phyloP scores from a whole-genome alignment of 176 grass and related monocot genomes.

The bread wheat (Triticum aestivum) region IWGSC_CS_RefSeq_v2.1 NC_057795.1:403447393-403447892 shows the following conservation, averaged over 20 bases:
- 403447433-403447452: slow-evolving; percentile 5
- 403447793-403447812: slow-evolving; percentile 48
- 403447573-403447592: slow-evolving; percentile 26
- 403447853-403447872: no score
- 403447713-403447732: background rate
- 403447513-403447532: slow-evolving; percentile 19
- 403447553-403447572: slow-evolving; percentile 49
- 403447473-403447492: background rate
- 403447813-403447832: slow-evolving; percentile 18
- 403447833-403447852: slow-evolving; percentile 1
- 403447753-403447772: slow-evolving; percentile 50
- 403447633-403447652: slow-evolving; percentile 15
- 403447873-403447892: no score
- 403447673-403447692: slow-evolving; percentile 30
- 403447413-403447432: background rate
- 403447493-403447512: background rate
- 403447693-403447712: slow-evolving; percentile 33
- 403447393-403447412: slow-evolving; percentile 15
- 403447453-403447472: background rate
- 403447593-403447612: slow-evolving; percentile 38
- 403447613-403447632: slow-evolving; percentile 24
- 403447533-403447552: background rate
- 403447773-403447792: background rate
- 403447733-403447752: slow-evolving; percentile 1
- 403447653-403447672: slow-evolving; percentile 23